Evolutionary conservation across 768 basidiomycete genomes (phyloP).

Genomic region (Steccherinum ochraceum): DNA sequence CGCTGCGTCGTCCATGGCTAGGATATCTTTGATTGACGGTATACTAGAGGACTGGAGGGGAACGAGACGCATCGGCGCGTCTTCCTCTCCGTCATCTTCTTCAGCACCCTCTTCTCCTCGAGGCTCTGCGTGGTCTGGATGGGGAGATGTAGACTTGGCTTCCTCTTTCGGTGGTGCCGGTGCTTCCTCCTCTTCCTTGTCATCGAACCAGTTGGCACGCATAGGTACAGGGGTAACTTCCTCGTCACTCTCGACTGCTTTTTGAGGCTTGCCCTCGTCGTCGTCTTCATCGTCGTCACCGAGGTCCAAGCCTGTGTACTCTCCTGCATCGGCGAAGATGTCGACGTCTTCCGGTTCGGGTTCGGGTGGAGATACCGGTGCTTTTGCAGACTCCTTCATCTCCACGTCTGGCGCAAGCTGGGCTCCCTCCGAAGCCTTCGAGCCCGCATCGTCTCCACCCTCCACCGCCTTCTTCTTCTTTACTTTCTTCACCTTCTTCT

Average conservation of each 20-base stretch:
- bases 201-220: conserved; percentile 3
- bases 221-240: background rate
- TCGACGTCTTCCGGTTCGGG: conserved; percentile 65
- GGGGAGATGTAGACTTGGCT: background rate
- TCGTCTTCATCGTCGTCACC: conserved; percentile 37
- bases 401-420: background rate
- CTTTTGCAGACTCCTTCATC: conserved; percentile 3
- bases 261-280: background rate
- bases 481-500: conserved; percentile 44
- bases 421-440: background rate
- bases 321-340: conserved; percentile 83
- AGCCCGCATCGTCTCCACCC: background rate
- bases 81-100: conserved; percentile 36
- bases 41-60: conserved; percentile 77
- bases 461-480: conserved; percentile 33
- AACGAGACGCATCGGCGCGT: conserved; percentile 48
- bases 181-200: background rate
- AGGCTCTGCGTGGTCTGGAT: conserved; percentile 1
- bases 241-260: conserved; percentile 6
- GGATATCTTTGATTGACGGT: conserved; percentile 77
- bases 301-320: conserved; percentile 66
- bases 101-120: conserved; percentile 30
- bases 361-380: conserved; percentile 24
- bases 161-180: background rate
- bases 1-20: conserved; percentile 69